phyloP scores from a whole-genome alignment of 2,329 filamentous ascomycete genomes.

The Ophiostoma ulmi region DNA sequence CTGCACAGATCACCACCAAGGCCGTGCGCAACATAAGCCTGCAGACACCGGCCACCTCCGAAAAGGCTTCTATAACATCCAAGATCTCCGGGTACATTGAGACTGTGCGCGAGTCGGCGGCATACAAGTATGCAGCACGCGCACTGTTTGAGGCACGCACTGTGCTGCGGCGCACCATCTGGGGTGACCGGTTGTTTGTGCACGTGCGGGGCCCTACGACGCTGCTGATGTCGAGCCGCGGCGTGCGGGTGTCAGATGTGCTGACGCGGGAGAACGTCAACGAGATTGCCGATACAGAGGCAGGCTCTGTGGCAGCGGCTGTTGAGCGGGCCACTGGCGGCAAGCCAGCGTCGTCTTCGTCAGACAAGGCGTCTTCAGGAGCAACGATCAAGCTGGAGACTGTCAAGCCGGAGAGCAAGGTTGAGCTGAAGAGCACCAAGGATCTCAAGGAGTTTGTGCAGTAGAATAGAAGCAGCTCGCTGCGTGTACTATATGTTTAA shows the following conservation, averaged over 20 bases:
- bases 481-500: not conserved
- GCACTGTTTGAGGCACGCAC: slow-evolving; percentile 67
- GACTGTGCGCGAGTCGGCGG: not conserved
- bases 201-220: slow-evolving; percentile 84
- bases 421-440: slow-evolving; percentile 58
- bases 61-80: slow-evolving; percentile 50
- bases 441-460: slow-evolving; percentile 53
- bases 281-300: slow-evolving; percentile 78
- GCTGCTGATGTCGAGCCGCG: slow-evolving; percentile 83
- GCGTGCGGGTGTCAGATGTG: slow-evolving; percentile 69
- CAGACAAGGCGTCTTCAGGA: slow-evolving; percentile 30
- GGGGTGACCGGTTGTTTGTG: slow-evolving; percentile 89
- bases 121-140: slow-evolving; percentile 64
- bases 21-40: slow-evolving; percentile 51
- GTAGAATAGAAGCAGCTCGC: slow-evolving; percentile 28
- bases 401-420: slow-evolving; percentile 58
- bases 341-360: slow-evolving; percentile 22
- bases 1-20: slow-evolving; percentile 18
- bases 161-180: slow-evolving; percentile 73
- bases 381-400: slow-evolving; percentile 49
- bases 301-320: slow-evolving; percentile 62
- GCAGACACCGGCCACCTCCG: slow-evolving; percentile 61
- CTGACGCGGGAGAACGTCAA: slow-evolving; percentile 75
- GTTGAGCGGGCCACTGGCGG: slow-evolving; percentile 44
- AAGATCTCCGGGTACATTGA: not conserved